Base-by-base conservation (phyloP, 208 protist genomes). In the Wallacemonas sp. region DNA sequence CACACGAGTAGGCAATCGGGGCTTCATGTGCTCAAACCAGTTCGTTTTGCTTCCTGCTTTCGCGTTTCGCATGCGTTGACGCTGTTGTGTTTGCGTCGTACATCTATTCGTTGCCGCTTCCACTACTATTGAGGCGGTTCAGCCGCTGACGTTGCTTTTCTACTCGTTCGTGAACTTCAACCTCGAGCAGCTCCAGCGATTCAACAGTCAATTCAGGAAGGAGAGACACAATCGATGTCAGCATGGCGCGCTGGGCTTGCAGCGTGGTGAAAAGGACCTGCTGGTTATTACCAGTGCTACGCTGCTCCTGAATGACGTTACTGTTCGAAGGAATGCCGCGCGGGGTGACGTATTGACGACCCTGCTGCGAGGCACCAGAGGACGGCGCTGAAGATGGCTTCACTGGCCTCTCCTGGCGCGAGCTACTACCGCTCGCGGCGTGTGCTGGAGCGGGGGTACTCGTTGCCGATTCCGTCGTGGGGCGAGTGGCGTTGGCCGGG, bases 151-250 rank as follows among this genome's bases (percentile, higher is more conserved):
- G 51, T 38, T 83, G 74, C 46, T 74, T 72, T 46, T 77, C 62
- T 19, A 91, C 46, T 21, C 82, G 86, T 45, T 82, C 77, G 41
- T 67, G 46, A 31, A 96, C 69, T 55, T 97, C 93, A 21, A 73
- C 66, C 56, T 91, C 71, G 45, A 97, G 77, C 60, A 90, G 30
- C 62, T 92, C 81, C 45, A 97, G 62, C 19, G 86, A 88, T 47
- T 90, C 82, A 45, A 90, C 60, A 42, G 82, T 88, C 22, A 97
- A 79, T 80, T 96, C 91, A 0, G 88, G 70, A 33, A 96, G 69
- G 34, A 97, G 71, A 24, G 89, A 80, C 24, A 94, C 69, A 30
- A 97, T 92, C 1, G 89, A 75, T 2, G 79, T 84, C 12, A 96
- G 70, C 66, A 97, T 92, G 3, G 89, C 72, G 22, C 79, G 75